Percentiles rank a stretch among this genome's conserved stretches.
These are phyloP conservation scores for Tulasnella sp. DNA, from an alignment of 768 basidiomycete genomes.

Conservation along the genomic window DNA sequence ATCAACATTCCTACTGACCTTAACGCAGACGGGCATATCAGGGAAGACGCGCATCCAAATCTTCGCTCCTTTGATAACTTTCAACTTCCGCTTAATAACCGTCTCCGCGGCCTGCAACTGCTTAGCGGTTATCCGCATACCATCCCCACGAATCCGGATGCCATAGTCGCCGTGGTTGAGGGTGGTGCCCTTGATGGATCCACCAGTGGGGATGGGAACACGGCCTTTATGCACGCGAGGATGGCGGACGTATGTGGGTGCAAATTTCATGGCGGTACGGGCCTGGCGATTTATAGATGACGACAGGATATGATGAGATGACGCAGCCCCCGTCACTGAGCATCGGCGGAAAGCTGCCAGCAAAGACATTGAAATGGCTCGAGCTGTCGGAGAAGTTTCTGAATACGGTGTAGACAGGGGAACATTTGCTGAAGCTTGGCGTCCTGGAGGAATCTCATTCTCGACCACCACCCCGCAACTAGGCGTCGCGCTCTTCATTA, in stretches of 20 bases:
- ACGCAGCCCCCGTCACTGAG: neutral
- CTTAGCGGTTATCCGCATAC: constrained; percentile 74
- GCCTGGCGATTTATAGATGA: neutral
- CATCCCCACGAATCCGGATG: constrained; percentile 74
- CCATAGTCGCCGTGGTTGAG: constrained; percentile 90
- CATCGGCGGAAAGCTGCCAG: neutral
- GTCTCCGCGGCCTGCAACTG: constrained; percentile 81
- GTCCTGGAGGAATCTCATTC: too few species aligned
- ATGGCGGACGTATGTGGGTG: constrained; percentile 74
- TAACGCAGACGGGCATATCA: constrained; percentile 93
- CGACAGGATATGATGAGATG: neutral
- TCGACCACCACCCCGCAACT: too few species aligned
- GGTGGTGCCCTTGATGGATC: constrained; percentile 87
- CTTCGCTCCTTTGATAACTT: constrained; percentile 78
- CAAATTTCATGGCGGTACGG: constrained; percentile 41
- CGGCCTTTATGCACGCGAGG: constrained; percentile 86
- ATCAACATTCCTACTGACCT: constrained; percentile 41
- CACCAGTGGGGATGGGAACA: constrained; percentile 76
- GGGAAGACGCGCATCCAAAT: constrained; percentile 87
- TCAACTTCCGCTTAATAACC: constrained; percentile 81
- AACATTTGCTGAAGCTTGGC: too few species aligned
- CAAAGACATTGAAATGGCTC: neutral
- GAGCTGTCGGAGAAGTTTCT: too few species aligned
- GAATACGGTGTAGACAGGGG: too few species aligned
- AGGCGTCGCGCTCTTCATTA: too few species aligned